These are phyloP conservation scores for Phytophthora citricola DNA, from an alignment of 352 stramenopile species.

Conservation along the genomic window DNA sequence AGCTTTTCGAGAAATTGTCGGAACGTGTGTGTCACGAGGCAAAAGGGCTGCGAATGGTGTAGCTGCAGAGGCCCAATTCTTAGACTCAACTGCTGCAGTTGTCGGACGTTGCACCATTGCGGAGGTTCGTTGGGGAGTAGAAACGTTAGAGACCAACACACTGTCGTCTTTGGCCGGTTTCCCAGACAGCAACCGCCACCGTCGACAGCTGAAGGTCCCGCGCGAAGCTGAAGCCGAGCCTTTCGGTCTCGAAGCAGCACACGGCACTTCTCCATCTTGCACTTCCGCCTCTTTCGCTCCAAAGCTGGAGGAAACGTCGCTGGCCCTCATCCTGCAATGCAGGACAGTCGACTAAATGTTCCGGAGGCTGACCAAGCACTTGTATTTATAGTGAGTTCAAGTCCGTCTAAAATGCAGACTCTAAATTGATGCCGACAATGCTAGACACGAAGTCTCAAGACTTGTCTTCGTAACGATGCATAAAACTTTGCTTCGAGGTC, in stretches of 20 bases:
- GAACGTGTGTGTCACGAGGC: slow-evolving; percentile 23
- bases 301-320: slow-evolving; percentile 13
- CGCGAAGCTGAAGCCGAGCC: slow-evolving; percentile 29
- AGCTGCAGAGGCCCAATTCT: slow-evolving; percentile 25
- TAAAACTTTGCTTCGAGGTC: no score
- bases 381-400: not conserved
- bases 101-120: slow-evolving; percentile 23
- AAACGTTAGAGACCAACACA: not conserved
- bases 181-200: slow-evolving; percentile 47
- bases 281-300: slow-evolving; percentile 27
- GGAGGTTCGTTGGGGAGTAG: not conserved
- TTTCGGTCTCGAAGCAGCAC: slow-evolving; percentile 9
- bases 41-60: slow-evolving; percentile 39
- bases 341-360: not conserved
- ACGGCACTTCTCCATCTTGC: slow-evolving; percentile 17
- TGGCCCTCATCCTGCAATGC: slow-evolving; percentile 7
- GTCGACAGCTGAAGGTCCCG: slow-evolving; percentile 50
- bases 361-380: not conserved
- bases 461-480: no score
- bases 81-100: slow-evolving; percentile 24
- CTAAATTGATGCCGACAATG: no score
- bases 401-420: no score
- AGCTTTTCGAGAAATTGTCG: slow-evolving; percentile 32
- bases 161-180: slow-evolving; percentile 18
- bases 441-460: no score